phyloP scores from a whole-genome alignment of 768 basidiomycete genomes.

The Phylloporus sp. region DNA sequence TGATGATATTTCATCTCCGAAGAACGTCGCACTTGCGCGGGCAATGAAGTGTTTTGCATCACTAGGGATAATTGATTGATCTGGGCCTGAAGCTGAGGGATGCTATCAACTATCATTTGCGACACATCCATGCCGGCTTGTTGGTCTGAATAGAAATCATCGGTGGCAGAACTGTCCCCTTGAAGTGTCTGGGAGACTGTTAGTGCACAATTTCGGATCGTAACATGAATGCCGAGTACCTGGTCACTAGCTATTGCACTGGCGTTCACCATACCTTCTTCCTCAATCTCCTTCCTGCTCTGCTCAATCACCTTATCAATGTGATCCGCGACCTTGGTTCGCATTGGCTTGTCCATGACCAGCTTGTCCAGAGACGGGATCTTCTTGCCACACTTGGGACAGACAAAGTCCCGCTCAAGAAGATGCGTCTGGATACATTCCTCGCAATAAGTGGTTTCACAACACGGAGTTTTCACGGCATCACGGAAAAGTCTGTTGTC shows the following conservation, averaged over 20 bases:
- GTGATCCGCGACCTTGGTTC: conserved; percentile 74
- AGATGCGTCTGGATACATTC: conserved; percentile 95
- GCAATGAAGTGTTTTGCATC: conserved; percentile 74
- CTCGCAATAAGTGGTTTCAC: conserved; percentile 87
- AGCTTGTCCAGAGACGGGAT: conserved; percentile 88
- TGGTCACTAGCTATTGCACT: conserved; percentile 29
- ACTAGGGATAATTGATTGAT: conserved; percentile 74
- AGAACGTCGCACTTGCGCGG: conserved; percentile 66
- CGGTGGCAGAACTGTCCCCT: conserved; percentile 34
- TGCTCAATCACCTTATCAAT: conserved; percentile 79
- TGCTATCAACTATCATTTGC: conserved; percentile 66
- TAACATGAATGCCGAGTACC: conserved; percentile 24
- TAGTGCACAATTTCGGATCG: not conserved
- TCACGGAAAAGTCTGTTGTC: conserved; percentile 92
- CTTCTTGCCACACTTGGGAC: conserved; percentile 85
- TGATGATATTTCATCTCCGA: conserved; percentile 83
- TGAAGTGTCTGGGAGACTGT: conserved; percentile 19
- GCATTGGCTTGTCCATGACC: conserved; percentile 69
- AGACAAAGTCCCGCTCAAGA: conserved; percentile 91
- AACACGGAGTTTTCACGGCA: conserved; percentile 94
- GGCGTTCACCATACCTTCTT: conserved; percentile 35
- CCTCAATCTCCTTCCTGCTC: conserved; percentile 55
- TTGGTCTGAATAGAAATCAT: conserved; percentile 70
- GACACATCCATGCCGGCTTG: conserved; percentile 70
- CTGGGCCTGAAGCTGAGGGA: conserved; percentile 81